These are phyloP conservation scores for Inga oerstediana DNA, from an alignment of 306 rosid genomes.

Conservation along the genomic window DNA sequence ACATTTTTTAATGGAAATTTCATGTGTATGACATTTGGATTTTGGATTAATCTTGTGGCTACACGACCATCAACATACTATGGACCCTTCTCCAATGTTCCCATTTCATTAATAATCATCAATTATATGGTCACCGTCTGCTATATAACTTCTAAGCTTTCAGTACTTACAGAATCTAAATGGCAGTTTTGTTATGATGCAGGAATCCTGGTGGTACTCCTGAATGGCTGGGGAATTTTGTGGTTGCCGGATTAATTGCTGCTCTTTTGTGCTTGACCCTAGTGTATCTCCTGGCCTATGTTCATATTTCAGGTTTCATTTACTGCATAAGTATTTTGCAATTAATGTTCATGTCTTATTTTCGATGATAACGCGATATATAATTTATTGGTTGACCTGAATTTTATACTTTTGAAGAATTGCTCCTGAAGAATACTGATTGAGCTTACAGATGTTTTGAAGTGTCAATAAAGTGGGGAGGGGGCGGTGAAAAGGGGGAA, in stretches of 20 bases:
- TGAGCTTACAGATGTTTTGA: too few species aligned
- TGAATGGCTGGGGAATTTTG: slow-evolving; percentile 83
- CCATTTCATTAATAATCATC: slow-evolving; percentile 13
- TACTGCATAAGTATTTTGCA: slow-evolving; percentile 10
- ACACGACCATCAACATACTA: not conserved
- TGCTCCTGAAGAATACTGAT: not conserved
- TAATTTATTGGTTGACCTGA: slow-evolving; percentile 28
- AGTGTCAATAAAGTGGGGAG: too few species aligned
- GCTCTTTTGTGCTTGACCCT: slow-evolving; percentile 66
- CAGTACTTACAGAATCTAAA: slow-evolving; percentile 19
- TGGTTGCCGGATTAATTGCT: slow-evolving; percentile 66
- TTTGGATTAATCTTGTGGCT: not conserved
- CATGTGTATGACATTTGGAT: not conserved
- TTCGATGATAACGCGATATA: not conserved
- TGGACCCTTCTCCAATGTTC: not conserved
- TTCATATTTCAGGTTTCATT: slow-evolving; percentile 89
- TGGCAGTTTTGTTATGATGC: slow-evolving; percentile 40
- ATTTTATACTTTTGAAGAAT: not conserved
- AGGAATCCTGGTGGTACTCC: slow-evolving; percentile 94
- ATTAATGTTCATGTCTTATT: slow-evolving; percentile 20
- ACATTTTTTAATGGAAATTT: not conserved
- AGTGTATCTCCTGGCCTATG: slow-evolving; percentile 88
- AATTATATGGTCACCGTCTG: slow-evolving; percentile 10
- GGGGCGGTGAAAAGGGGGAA: too few species aligned
- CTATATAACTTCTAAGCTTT: slow-evolving; percentile 17